These are phyloP conservation scores for Allomyces macrogynus DNA, from an alignment of 192 early-diverging fungal species.

Conservation along the genomic window DNA sequence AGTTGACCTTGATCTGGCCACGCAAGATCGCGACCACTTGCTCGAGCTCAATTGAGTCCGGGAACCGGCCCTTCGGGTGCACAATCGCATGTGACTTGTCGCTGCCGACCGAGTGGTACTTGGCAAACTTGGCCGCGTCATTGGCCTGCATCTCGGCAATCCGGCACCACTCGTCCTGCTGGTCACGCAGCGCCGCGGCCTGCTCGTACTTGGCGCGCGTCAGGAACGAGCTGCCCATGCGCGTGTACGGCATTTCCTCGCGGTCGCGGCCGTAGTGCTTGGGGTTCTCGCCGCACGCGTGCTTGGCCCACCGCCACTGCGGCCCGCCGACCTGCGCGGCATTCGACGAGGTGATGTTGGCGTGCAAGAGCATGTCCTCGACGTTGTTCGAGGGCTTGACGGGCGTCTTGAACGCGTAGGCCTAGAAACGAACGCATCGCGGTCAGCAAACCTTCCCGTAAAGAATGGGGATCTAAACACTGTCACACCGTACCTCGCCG, in stretches of 20 bases:
- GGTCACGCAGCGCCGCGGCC: constrained; percentile 18
- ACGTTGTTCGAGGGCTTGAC: constrained; percentile 23
- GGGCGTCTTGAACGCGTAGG: constrained; percentile 41
- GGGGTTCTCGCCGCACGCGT: constrained; percentile 68
- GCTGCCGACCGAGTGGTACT: constrained; percentile 3
- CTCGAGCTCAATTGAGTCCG: constrained; percentile 37
- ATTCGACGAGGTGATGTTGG: not conserved
- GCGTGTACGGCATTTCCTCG: constrained; percentile 14
- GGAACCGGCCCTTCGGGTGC: constrained; percentile 27
- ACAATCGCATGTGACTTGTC: constrained; percentile 4
- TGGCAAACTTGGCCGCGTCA: constrained; percentile 5
- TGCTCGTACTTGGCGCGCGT: constrained; percentile 34
- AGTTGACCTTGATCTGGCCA: constrained; percentile 44
- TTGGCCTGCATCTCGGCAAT: constrained; percentile 7
- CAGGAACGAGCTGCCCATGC: constrained; percentile 45
- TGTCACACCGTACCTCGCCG: constrained; percentile 24
- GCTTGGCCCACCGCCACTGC: constrained; percentile 52
- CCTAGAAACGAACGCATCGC: constrained; percentile 3
- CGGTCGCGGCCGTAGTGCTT: constrained; percentile 21
- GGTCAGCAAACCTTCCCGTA: no score
- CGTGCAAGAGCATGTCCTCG: constrained; percentile 46
- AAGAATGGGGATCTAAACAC: no score
- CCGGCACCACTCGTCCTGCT: constrained; percentile 45
- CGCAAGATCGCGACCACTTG: constrained; percentile 40
- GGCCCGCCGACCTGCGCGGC: constrained; percentile 15